Base-by-base conservation (phyloP, 306 rosid species). In the Lathyrus oleraceus region DNA sequence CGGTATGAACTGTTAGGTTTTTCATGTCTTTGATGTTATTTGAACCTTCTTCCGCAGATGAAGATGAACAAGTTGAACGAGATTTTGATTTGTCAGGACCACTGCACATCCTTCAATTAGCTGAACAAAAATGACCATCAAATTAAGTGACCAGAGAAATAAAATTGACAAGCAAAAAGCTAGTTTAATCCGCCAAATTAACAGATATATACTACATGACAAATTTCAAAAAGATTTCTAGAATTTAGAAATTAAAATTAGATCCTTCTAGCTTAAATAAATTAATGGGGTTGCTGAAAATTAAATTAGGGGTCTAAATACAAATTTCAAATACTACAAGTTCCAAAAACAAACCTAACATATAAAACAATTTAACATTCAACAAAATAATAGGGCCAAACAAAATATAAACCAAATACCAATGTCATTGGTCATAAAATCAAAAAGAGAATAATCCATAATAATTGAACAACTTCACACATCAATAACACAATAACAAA, bases 1-100 rank as follows among this genome's bases (percentile, higher is more conserved):
- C 95, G 2, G 88, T 75, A 74, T 77, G 77, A 67, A 83, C 80
- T 11, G 89, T 74, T 64, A 78, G 66, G 14, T 74, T 70, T 72
- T 72, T 83, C 97, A 89, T 92, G 67, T 84, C 90, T 78, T 81
- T 21, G 21, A 57, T 58, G 77, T 74, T 69, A 78, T 84, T 13
- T 63, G 84, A 73, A 56, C 78, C 79, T 63, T 82, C 84, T 28
- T 17, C 85, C 0, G 71, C 19, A 57, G 90, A 75, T 43, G 73
- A 59, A 58, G 87, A 71, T 20, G 59, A 5, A 51, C 71, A 12
- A 38, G 72, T 65, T 53, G 72, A 27, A 53, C 25, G 71, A 49
- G 88, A 65, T 75, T 84, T 84, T 19, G 88, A 81, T 59, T 71
- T 70, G 67, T 91, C 96, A 35, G 90, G 88, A 61, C 88, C 91